Conservation (phyloP, 2,329 filamentous ascomycete genomes). For the Ambrosiella xylebori region DNA sequence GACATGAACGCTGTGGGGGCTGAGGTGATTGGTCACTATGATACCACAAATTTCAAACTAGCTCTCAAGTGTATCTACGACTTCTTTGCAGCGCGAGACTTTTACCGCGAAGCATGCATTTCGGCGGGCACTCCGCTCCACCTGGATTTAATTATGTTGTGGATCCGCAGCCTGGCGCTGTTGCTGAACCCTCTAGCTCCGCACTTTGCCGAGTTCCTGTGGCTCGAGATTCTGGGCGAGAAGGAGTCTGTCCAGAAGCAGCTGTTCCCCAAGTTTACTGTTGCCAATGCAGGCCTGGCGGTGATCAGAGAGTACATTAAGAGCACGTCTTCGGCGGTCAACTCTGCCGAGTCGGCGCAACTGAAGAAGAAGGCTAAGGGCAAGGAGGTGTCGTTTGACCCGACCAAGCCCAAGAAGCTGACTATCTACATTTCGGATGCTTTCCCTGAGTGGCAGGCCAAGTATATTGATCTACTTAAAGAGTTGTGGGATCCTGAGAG, state of each 20-base stretch:
- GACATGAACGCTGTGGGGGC: conserved; percentile 74
- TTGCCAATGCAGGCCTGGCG: conserved; percentile 47
- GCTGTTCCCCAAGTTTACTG: conserved; percentile 52
- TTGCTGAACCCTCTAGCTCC: conserved; percentile 72
- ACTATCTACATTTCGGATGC: conserved; percentile 66
- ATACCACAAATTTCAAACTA: conserved; percentile 50
- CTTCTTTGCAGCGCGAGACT: conserved; percentile 72
- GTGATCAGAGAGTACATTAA: conserved; percentile 74
- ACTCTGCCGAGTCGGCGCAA: conserved; percentile 65
- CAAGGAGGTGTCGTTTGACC: conserved; percentile 71
- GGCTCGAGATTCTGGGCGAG: conserved; percentile 77
- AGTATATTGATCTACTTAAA: conserved; percentile 67
- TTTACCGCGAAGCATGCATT: conserved; percentile 69
- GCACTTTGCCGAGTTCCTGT: conserved; percentile 89
- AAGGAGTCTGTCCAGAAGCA: conserved; percentile 61
- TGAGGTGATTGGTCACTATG: conserved; percentile 64
- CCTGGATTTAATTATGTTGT: conserved; percentile 57
- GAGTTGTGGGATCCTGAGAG: conserved; percentile 46
- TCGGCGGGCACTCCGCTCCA: conserved; percentile 75
- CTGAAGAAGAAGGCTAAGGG: conserved; percentile 87
- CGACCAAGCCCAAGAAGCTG: conserved; percentile 80
- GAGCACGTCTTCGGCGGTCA: conserved; percentile 59
- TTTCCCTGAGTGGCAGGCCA: conserved; percentile 82
- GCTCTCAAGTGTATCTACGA: conserved; percentile 66
- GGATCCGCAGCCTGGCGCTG: conserved; percentile 72